A percentile compares a stretch with the other conserved stretches of the same genome.
Evolutionary conservation across 2,329 filamentous ascomycete species (phyloP).

Genomic region (Talaromyces sp.): DNA sequence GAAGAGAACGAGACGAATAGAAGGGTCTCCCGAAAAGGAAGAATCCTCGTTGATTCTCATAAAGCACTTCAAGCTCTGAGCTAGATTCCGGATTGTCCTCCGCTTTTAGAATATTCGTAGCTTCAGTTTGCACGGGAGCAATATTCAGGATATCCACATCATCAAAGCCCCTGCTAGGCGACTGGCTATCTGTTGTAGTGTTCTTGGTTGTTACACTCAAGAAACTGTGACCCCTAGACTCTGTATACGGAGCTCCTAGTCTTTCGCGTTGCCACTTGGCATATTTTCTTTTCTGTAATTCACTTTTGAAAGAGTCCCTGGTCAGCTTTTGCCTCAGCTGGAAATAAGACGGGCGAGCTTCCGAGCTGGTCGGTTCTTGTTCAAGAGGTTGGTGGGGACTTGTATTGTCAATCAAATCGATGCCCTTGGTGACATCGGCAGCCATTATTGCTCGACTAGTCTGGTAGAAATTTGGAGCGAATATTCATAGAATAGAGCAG

Average conservation of each 20-base stretch:
- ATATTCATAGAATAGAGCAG: not conserved
- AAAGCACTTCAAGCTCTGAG: conserved; percentile 73
- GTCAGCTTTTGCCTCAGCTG: conserved; percentile 28
- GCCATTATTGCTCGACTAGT: conserved; percentile 5
- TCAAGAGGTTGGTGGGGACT: conserved; percentile 22
- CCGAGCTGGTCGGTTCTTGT: conserved; percentile 21
- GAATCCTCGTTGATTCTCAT: conserved; percentile 89
- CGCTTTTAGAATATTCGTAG: not conserved
- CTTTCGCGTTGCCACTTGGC: conserved; percentile 51
- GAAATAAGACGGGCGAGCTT: conserved; percentile 20
- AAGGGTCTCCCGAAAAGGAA: conserved; percentile 84
- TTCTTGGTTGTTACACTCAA: conserved; percentile 6
- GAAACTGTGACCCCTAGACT: conserved; percentile 16
- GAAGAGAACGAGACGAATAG: conserved; percentile 81
- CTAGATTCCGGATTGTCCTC: conserved; percentile 22
- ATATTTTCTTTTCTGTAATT: conserved; percentile 41
- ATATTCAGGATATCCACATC: conserved; percentile 9
- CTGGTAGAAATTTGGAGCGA: not conserved
- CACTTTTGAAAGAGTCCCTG: conserved; percentile 34
- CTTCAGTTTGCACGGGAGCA: conserved; percentile 6
- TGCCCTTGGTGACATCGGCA: conserved; percentile 22
- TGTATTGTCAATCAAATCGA: conserved; percentile 40
- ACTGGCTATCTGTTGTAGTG: not conserved
- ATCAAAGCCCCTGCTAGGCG: not conserved
- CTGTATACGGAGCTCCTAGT: conserved; percentile 40